Conservation (phyloP, 257 asterid species). For the Nyctanthes arbortristis region DNA sequence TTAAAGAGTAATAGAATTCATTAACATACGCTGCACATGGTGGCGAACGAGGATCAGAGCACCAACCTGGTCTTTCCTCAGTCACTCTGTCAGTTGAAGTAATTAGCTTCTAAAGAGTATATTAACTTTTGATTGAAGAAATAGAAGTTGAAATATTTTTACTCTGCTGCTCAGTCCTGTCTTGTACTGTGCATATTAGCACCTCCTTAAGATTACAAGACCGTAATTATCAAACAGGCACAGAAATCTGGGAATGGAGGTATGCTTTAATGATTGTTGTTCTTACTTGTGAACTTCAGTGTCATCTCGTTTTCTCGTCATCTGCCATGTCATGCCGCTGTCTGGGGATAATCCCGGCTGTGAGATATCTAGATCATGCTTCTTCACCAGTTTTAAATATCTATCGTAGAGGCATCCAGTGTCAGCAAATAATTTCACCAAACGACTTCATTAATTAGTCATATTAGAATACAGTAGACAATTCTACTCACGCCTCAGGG, state of each 20-base stretch:
- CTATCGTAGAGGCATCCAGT: constrained; percentile 30
- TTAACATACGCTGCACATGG: constrained; percentile 95
- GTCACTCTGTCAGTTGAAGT: constrained; percentile 53
- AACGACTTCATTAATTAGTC: constrained; percentile 3
- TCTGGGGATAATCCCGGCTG: constrained; percentile 91
- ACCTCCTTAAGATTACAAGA: background rate
- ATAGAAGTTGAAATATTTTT: background rate
- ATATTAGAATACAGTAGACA: background rate
- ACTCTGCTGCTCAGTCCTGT: too few relatives aligned
- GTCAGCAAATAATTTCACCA: constrained; percentile 15
- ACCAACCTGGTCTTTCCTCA: constrained; percentile 90
- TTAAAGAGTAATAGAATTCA: constrained; percentile 11
- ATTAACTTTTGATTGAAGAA: background rate
- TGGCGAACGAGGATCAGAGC: constrained; percentile 81
- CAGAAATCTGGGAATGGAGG: background rate
- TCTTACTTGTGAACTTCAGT: constrained; percentile 85
- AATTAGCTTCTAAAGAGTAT: constrained; percentile 15
- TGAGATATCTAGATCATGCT: constrained; percentile 80
- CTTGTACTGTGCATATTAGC: background rate
- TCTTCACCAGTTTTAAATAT: constrained; percentile 68
- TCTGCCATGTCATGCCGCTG: constrained; percentile 89
- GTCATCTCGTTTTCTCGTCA: constrained; percentile 75
- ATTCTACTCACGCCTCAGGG: constrained; percentile 51
- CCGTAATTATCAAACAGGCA: background rate
- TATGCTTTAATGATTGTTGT: background rate